Conservation (phyloP, 2,329 filamentous ascomycete species). For the Penicillium concentricum region DNA sequence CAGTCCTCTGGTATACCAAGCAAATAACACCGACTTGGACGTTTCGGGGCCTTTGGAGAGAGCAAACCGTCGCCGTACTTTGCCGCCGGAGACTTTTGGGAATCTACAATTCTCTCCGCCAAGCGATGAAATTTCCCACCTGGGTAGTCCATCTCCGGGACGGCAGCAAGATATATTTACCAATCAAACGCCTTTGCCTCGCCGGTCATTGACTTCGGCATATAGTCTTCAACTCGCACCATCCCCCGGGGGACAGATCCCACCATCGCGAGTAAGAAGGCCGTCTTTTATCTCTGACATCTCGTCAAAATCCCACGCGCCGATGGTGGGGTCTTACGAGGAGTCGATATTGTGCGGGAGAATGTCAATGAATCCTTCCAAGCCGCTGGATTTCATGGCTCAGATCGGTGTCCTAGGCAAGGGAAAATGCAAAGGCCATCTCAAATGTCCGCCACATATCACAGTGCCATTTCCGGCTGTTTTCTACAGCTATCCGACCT, state of each 20-base stretch:
- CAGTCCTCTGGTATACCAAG: conserved; percentile 84
- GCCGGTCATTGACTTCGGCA: conserved; percentile 69
- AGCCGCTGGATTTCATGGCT: conserved; percentile 86
- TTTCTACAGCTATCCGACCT: conserved; percentile 86
- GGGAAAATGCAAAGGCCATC: conserved; percentile 80
- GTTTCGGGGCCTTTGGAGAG: conserved; percentile 49
- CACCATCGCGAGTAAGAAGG: conserved; percentile 51
- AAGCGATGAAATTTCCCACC: conserved; percentile 39
- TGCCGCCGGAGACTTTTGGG: conserved; percentile 62
- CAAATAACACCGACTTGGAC: conserved; percentile 74
- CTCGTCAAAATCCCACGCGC: conserved; percentile 80
- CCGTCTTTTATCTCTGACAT: conserved; percentile 72
- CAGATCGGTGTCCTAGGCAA: conserved; percentile 92
- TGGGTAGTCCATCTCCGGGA: conserved; percentile 45
- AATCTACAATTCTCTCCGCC: conserved; percentile 47
- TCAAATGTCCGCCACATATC: conserved; percentile 86
- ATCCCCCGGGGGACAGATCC: conserved; percentile 37
- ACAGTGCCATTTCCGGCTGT: conserved; percentile 89
- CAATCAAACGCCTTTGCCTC: conserved; percentile 71
- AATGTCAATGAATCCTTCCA: conserved; percentile 95
- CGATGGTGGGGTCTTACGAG: conserved; percentile 97
- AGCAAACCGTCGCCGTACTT: conserved; percentile 65
- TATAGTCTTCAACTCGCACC: conserved; percentile 50
- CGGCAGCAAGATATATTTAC: conserved; percentile 65
- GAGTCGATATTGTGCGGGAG: conserved; percentile 91